Evolutionary conservation across 2,329 filamentous ascomycete species (phyloP), one percentile per base, ranked within the genome.

Genomic region (Plectosphaerella plurivora): DNA sequence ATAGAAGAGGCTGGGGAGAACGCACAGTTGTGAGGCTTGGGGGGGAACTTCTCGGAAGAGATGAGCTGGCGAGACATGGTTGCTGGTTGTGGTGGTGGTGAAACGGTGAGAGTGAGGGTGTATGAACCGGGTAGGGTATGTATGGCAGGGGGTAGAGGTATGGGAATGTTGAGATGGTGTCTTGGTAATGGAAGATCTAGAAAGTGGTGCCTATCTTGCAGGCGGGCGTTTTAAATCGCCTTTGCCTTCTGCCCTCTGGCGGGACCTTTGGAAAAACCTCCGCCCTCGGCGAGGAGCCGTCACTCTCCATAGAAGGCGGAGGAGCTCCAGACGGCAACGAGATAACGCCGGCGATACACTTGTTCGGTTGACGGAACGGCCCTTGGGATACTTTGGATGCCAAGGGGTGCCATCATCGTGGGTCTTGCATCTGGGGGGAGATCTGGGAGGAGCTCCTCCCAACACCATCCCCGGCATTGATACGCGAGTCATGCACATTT

Each of bases 21-120:
- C 65, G 61, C 55, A 72, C 72, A 72, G 63, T 75, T 75, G 60
- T 75, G 73, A 49, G 72, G 72, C 63, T 74, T 74, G 22, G 70
- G 60, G 45, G 72, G 73, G 57, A 75, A 75, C 57, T 75, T 73
- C 20, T 71, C 71, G 64, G 68, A 74, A 50, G 68, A 73, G 55
- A 75, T 74, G 50, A 75, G 66, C 62, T 74, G 62, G 53, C 73
- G 72, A 49, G 73, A 74, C 73, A 75, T 75, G 53, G 47, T 63
- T 55, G 51, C 25, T 54, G 44, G 45, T 57, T 33, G 48, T 20
- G 41, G 28, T 15, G n/a, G n/a, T 44, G 12, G n/a, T 44, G 15
- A 35, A 44, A 18, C 11, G 10, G 41, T 33, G 28, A 12, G 28
- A 3, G 28, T 10, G 28, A 33, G 28, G 28, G 28, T 33, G 28